These are phyloP conservation scores for Thermoascus crustaceus DNA, from an alignment of 2,329 filamentous ascomycete genomes.

Conservation along the genomic window DNA sequence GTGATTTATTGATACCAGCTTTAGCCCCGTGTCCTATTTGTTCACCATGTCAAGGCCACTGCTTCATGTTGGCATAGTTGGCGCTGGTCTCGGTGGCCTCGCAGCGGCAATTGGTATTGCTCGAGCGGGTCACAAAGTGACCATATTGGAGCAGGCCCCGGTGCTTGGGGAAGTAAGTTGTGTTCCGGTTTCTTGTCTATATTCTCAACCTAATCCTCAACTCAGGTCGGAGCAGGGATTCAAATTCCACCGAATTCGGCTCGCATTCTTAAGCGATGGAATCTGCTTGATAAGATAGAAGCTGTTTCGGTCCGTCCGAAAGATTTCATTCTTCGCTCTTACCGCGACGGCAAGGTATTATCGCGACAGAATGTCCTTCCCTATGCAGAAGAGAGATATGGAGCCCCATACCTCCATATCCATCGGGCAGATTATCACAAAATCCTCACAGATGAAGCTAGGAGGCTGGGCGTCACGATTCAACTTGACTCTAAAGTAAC, in stretches of 20 bases:
- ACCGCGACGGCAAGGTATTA: constrained; percentile 21
- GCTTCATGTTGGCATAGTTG: constrained; percentile 23
- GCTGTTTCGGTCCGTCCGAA: constrained; percentile 18
- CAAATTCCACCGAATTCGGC: constrained; percentile 24
- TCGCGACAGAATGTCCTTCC: constrained; percentile 5
- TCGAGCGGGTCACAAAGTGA: constrained; percentile 31
- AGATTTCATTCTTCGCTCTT: constrained; percentile 20
- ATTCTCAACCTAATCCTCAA: background rate
- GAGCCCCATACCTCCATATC: constrained; percentile 51
- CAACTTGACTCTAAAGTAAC: constrained; percentile 3
- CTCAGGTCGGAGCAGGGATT: constrained; percentile 24
- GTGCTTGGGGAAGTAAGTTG: constrained; percentile 28
- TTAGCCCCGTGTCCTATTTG: background rate
- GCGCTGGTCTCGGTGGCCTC: constrained; percentile 39
- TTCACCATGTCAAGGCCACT: background rate
- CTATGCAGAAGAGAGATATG: constrained; percentile 39
- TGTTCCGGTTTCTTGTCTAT: background rate
- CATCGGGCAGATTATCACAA: constrained; percentile 35
- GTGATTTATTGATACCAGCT: too few species aligned
- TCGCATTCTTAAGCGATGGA: constrained; percentile 17
- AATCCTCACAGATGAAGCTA: background rate
- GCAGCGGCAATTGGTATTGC: constrained; percentile 33
- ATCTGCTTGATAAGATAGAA: constrained; percentile 17
- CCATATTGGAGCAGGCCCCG: constrained; percentile 31
- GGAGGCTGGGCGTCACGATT: constrained; percentile 6